These are phyloP conservation scores for Quercus engelmannii DNA, from an alignment of 306 rosid genomes.

Conservation along the genomic window DNA sequence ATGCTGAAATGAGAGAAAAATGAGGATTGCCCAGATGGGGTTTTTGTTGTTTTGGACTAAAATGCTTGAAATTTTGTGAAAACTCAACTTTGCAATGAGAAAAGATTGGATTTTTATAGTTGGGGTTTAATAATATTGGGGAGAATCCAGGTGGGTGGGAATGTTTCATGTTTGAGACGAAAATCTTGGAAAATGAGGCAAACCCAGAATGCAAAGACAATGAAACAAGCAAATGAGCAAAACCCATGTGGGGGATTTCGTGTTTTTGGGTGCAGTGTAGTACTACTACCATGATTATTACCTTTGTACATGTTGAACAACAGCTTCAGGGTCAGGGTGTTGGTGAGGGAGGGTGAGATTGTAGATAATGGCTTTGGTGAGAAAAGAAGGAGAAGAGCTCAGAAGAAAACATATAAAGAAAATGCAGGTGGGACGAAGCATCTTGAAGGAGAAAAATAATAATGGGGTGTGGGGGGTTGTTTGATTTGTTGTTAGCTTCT, in stretches of 20 bases:
- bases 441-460: conserved; percentile 37
- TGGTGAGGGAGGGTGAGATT: conserved; percentile 77
- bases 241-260: conserved; percentile 9
- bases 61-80: neutral
- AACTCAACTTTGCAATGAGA: neutral
- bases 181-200: neutral
- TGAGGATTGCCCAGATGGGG: neutral
- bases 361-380: conserved; percentile 47
- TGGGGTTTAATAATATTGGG: neutral
- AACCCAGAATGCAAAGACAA: conserved; percentile 4
- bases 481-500: conserved; percentile 3
- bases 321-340: conserved; percentile 81
- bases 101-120: neutral
- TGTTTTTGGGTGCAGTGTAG: neutral
- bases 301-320: conserved; percentile 75
- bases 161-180: neutral
- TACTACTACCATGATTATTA: conserved; percentile 5
- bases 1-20: neutral
- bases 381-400: conserved; percentile 30
- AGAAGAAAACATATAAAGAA: conserved; percentile 53
- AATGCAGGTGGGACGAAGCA: conserved; percentile 63
- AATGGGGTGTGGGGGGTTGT: neutral
- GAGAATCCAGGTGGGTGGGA: neutral
- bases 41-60: neutral
- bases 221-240: neutral